Evolutionary conservation across 1,284 basidiomycete genomes (phyloP).

Genomic region (Heterobasidion occidentale): DNA sequence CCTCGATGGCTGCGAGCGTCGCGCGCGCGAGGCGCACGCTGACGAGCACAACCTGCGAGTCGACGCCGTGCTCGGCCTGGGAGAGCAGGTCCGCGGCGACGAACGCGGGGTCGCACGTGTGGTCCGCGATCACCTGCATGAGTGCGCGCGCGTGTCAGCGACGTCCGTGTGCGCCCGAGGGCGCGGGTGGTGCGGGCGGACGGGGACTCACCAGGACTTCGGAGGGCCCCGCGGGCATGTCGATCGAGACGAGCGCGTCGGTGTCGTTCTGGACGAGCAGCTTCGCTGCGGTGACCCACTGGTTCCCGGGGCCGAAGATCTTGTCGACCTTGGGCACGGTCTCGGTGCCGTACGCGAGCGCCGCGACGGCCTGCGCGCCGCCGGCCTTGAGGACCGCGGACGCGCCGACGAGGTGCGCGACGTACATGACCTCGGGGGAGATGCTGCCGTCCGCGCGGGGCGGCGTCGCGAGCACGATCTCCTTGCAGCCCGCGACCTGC

Average conservation of each 20-base stretch:
- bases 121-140: conserved; percentile 91
- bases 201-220: conserved; percentile 79
- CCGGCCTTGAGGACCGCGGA: conserved; percentile 89
- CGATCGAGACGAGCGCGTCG: conserved; percentile 94
- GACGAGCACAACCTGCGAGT: conserved; percentile 96
- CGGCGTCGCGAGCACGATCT: conserved; percentile 93
- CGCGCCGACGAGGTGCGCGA: conserved; percentile 83
- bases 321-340: conserved; percentile 99
- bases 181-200: too few species aligned
- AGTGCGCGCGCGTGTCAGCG: neutral
- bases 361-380: conserved; percentile 96
- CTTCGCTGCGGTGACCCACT: conserved; percentile 99
- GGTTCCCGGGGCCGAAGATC: conserved; percentile 98
- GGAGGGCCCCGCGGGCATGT: conserved; percentile 98
- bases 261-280: conserved; percentile 99
- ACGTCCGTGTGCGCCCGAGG: too few species aligned
- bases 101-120: conserved; percentile 79
- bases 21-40: conserved; percentile 62
- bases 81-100: conserved; percentile 96
- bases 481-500: conserved; percentile 92
- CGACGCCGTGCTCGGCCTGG: conserved; percentile 96
- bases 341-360: conserved; percentile 93
- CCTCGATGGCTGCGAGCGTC: conserved; percentile 71
- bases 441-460: conserved; percentile 87
- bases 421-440: conserved; percentile 94